phyloP scores from a whole-genome alignment of 345 rosid genomes.

The Lumnitzera littorea region DNA sequence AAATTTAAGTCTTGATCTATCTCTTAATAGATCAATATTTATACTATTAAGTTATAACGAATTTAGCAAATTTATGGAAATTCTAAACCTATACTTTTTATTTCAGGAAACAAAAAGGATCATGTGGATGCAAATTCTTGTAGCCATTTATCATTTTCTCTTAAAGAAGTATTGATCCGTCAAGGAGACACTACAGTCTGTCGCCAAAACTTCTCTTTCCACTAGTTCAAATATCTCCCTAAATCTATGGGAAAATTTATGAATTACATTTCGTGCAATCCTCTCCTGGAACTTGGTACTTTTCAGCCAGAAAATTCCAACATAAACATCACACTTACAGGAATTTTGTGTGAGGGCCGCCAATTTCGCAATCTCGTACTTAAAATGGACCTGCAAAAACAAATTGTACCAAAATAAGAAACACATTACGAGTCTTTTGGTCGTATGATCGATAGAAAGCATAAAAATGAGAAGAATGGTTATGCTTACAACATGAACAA shows the following conservation, averaged over 20 bases:
- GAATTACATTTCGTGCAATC: constrained; percentile 49
- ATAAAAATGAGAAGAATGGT: too few relatives aligned
- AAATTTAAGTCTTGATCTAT: too few relatives aligned
- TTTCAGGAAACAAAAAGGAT: too few relatives aligned
- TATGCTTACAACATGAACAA: background rate
- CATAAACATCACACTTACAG: constrained; percentile 49
- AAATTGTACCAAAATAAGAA: background rate
- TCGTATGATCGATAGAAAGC: too few relatives aligned
- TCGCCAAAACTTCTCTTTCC: constrained; percentile 36
- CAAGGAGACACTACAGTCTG: constrained; percentile 9
- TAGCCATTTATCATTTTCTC: too few relatives aligned
- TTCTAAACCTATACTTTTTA: too few relatives aligned
- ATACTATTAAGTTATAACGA: too few relatives aligned
- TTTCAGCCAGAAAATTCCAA: constrained; percentile 61
- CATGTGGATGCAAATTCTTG: too few relatives aligned
- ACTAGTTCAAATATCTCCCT: constrained; percentile 53
- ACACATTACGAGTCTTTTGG: background rate
- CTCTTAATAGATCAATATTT: too few relatives aligned
- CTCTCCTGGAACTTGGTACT: constrained; percentile 65
- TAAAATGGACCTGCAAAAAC: constrained; percentile 43
- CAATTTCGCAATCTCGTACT: constrained; percentile 47
- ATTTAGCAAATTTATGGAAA: too few relatives aligned
- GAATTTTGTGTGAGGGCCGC: constrained; percentile 27
- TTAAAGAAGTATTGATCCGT: background rate
- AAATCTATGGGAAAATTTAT: constrained; percentile 43